Evolutionary conservation across 306 rosid genomes (phyloP).

Genomic region (Vigna hirtella): DNA sequence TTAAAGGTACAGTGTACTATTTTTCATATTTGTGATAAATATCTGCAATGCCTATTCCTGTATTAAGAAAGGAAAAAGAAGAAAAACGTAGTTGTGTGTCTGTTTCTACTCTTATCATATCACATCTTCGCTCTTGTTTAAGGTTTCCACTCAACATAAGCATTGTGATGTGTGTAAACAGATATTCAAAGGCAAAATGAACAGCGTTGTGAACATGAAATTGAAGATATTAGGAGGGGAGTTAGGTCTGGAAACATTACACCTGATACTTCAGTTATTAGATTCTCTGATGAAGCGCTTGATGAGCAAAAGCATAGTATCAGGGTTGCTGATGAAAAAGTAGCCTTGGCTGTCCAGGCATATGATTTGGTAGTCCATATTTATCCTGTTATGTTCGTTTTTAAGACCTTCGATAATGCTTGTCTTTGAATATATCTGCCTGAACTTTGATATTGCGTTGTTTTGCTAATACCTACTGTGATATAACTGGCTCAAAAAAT

Average conservation of each 20-base stretch:
- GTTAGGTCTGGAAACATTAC: slow-evolving; percentile 79
- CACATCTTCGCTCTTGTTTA: slow-evolving; percentile 20
- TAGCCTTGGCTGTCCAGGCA: slow-evolving; percentile 87
- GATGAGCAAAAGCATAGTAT: slow-evolving; percentile 98
- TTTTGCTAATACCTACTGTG: slow-evolving; percentile 8
- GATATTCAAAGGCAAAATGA: slow-evolving; percentile 88
- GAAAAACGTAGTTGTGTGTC: neutral
- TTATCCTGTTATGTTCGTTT: slow-evolving; percentile 32
- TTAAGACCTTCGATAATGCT: slow-evolving; percentile 1
- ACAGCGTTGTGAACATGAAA: slow-evolving; percentile 88
- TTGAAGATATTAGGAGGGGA: slow-evolving; percentile 80
- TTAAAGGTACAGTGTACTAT: slow-evolving; percentile 2
- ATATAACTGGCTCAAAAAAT: slow-evolving; percentile 15
- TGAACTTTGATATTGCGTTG: slow-evolving; percentile 7
- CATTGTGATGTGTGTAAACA: slow-evolving; percentile 51
- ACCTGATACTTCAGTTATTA: slow-evolving; percentile 63
- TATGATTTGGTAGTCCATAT: slow-evolving; percentile 82
- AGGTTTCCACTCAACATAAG: slow-evolving; percentile 26
- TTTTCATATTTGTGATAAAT: slow-evolving; percentile 23
- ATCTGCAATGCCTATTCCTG: slow-evolving; percentile 25
- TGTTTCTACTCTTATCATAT: slow-evolving; percentile 32
- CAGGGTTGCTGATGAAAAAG: slow-evolving; percentile 93
- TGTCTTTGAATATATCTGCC: slow-evolving; percentile 12
- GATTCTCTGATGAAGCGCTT: slow-evolving; percentile 93
- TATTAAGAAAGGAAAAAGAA: neutral